A percentile compares a stretch with the other conserved stretches of the same genome.
Evolutionary conservation across 2,329 filamentous ascomycete genomes (phyloP).

Genomic region (Macrophomina tecta): DNA sequence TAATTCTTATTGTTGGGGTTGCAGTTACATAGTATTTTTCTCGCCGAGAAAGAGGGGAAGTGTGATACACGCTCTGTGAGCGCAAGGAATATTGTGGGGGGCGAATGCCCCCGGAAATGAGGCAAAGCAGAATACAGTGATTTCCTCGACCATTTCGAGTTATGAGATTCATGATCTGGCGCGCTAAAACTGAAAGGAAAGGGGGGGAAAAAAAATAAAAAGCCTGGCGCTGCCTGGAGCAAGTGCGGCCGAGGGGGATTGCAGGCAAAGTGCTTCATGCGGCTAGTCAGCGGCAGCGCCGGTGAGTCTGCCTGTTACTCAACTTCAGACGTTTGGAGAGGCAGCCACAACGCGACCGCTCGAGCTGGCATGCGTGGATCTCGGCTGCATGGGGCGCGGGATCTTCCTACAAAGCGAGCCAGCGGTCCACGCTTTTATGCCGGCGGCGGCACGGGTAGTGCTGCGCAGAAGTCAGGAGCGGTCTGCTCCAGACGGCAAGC

Average conservation of each 20-base stretch:
- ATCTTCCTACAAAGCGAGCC: too few species aligned
- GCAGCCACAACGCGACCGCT: constrained; percentile 1
- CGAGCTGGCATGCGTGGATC: constrained; percentile 2
- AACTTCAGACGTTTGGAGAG: background rate
- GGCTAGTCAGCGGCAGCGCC: background rate
- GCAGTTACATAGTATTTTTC: constrained; percentile 8
- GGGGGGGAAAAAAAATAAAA: background rate
- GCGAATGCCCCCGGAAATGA: background rate
- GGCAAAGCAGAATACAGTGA: background rate
- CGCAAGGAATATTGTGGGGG: background rate
- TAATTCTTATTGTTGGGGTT: background rate
- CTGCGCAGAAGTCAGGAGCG: background rate
- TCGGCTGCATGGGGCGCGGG: background rate
- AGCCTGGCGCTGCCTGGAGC: background rate
- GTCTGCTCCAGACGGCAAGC: background rate
- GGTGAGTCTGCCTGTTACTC: background rate
- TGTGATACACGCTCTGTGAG: constrained; percentile 12
- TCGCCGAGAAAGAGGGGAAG: background rate
- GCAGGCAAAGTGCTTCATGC: background rate
- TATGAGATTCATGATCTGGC: background rate
- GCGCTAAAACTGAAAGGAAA: background rate
- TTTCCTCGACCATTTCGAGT: background rate
- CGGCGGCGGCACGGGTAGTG: background rate
- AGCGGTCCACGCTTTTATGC: background rate
- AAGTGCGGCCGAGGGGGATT: background rate